phyloP scores from a whole-genome alignment of 208 protist genomes.

The Zelonia costaricensis region DNA sequence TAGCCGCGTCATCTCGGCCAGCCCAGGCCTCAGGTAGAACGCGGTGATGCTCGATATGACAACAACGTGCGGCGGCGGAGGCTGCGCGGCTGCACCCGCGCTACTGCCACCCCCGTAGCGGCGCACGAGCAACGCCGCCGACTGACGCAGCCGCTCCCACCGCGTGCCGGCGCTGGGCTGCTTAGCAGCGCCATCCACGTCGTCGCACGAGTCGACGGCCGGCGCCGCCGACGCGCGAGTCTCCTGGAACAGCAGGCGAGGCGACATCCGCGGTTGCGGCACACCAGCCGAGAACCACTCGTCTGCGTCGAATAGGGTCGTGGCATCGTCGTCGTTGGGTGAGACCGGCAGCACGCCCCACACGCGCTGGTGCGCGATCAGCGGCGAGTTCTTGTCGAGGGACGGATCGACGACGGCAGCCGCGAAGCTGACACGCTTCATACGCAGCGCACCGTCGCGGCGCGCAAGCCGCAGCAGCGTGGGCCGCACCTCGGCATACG shows the following conservation, averaged over 20 bases:
- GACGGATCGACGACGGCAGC: background rate
- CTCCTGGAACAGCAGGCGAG: background rate
- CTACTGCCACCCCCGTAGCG: background rate
- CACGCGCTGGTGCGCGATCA: background rate
- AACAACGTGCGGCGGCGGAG: constrained; percentile 5
- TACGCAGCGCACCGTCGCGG: background rate
- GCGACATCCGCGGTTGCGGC: background rate
- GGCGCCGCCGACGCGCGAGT: too few relatives aligned
- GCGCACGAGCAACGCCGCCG: background rate
- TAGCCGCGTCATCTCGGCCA: constrained; percentile 16
- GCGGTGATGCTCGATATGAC: constrained; percentile 18
- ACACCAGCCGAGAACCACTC: constrained; percentile 17
- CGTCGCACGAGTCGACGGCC: background rate
- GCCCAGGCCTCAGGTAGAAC: constrained; percentile 13
- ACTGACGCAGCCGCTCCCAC: constrained; percentile 8
- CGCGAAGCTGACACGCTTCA: constrained; percentile 2
- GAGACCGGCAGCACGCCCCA: background rate
- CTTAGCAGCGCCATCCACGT: background rate
- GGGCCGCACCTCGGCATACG: constrained; percentile 15
- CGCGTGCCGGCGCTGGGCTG: background rate
- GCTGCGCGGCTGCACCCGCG: background rate
- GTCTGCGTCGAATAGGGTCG: constrained; percentile 8
- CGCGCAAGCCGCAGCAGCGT: constrained; percentile 6
- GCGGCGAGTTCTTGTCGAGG: too few relatives aligned
- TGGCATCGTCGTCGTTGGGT: background rate